Evolutionary conservation across 169 alveolate species (phyloP).

Genomic region (Eimeria falciformis): DNA sequence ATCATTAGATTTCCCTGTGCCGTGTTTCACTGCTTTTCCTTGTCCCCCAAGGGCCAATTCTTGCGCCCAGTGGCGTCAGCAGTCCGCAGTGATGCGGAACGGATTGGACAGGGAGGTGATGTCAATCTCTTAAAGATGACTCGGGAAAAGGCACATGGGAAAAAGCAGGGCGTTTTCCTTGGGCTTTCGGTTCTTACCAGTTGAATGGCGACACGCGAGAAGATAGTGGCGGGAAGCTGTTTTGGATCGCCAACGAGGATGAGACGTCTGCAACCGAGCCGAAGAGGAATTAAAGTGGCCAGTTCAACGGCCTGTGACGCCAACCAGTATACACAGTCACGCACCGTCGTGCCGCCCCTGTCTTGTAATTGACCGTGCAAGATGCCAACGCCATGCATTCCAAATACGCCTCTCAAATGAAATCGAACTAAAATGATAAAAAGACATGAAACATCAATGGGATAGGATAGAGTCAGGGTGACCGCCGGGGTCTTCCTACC

Average conservation of each 20-base stretch:
- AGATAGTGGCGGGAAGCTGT: constrained; percentile 98
- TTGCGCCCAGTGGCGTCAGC: background rate
- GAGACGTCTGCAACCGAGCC: constrained; percentile 89
- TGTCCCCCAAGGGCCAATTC: background rate
- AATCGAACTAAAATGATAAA: background rate
- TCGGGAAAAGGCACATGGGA: no score
- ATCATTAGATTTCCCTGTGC: no score
- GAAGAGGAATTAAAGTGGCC: constrained; percentile 89
- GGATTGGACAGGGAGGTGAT: background rate
- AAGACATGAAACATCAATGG: background rate
- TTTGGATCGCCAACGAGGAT: constrained; percentile 99
- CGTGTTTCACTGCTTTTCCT: no score
- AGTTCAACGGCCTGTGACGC: constrained; percentile 86
- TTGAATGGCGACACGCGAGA: constrained; percentile 86
- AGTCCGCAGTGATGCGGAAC: background rate
- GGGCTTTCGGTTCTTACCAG: constrained; percentile 57
- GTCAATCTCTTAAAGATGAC: background rate
- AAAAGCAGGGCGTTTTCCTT: no score
- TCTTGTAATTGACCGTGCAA: background rate
- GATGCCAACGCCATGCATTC: no score
- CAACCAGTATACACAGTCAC: background rate
- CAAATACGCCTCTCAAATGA: background rate
- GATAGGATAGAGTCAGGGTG: background rate
- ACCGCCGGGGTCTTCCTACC: constrained; percentile 74
- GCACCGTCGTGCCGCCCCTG: background rate